Evolutionary conservation across 257 asterid genomes (phyloP), one percentile per base, ranked within the genome.

Genomic region (Phtheirospermum japonicum): DNA sequence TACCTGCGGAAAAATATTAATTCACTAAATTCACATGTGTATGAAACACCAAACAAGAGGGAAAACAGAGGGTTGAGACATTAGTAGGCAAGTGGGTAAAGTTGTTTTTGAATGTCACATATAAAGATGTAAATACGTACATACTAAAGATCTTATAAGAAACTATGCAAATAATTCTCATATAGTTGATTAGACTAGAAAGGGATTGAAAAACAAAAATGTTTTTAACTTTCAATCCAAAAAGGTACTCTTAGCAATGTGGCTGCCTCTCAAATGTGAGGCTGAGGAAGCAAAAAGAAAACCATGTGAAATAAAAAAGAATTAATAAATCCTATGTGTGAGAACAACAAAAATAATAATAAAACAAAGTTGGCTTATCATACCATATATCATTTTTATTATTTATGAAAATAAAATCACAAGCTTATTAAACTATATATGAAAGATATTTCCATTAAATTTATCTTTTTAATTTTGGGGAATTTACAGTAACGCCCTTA

Each of bases 1-100:
- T 46, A 80, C 80, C 93, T 85, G 79, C 71, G 52, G 59, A 69
- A 26, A 23, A 14, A 66, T 18, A 14, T 49, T 45, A 32, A 26
- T 34, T 4, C 16, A 40, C 13, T 40, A 40, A 61, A 20, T 46
- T 18, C 7, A 14, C 14, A 6, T 16, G 58, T 14, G 14, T 51
- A 51, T 8, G 13, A 19, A 51, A 14, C n/a, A 51, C 7, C 17
- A 16, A 58, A 55, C 20, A 11, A 52, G 40, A 63, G 59, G 45
- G 30, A 61, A 45, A 45, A 20, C 3, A 17, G 7, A 14, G 53
- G 40, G n/a, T 4, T 13, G 42, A 5, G 31, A 3, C 46, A 17
- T 9, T 60, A 60, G 13, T 7, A 42, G 26, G 6, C 11, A 26
- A 14, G 42, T 7, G 2, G 6, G 13, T 49, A 37, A 37, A 19